phyloP scores from a whole-genome alignment of 2,329 filamentous ascomycete genomes.

The Helotiales sp. region DNA sequence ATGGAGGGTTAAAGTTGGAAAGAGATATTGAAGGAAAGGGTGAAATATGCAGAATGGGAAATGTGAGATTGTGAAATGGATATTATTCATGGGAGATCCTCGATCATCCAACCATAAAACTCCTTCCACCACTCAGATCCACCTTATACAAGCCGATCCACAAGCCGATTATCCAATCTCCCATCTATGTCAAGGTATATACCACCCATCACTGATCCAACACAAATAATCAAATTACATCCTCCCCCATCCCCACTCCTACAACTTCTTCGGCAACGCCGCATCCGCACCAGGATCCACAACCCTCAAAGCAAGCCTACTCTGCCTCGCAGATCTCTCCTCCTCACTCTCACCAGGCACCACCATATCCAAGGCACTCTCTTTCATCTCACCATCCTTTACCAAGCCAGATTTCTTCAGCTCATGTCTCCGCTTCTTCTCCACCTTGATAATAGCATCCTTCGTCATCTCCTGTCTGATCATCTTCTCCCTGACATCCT shows the following conservation, averaged over 20 bases:
- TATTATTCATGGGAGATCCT: background rate
- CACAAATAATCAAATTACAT: no score
- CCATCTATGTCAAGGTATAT: background rate
- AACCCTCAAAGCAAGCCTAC: background rate
- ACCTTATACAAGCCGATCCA: background rate
- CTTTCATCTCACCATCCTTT: background rate
- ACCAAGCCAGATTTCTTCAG: conserved; percentile 12
- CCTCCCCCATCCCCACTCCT: background rate
- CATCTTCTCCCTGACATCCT: conserved; percentile 80
- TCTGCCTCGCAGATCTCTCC: conserved; percentile 2
- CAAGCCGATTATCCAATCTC: background rate
- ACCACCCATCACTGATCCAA: background rate
- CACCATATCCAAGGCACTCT: background rate
- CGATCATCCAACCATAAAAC: background rate
- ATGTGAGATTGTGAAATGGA: no score
- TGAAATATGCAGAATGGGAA: no score
- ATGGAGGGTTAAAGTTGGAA: no score
- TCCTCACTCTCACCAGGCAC: background rate
- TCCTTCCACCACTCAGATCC: background rate
- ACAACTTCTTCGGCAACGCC: background rate
- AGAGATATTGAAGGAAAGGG: no score
- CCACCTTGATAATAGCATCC: conserved; percentile 57
- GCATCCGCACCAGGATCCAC: conserved; percentile 6
- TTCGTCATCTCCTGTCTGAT: conserved; percentile 76
- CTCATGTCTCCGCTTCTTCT: conserved; percentile 43